A percentile compares a stretch with the other conserved stretches of the same genome.
These are phyloP conservation scores for Trametes cubensis DNA, from an alignment of 768 basidiomycete genomes.

Conservation along the genomic window DNA sequence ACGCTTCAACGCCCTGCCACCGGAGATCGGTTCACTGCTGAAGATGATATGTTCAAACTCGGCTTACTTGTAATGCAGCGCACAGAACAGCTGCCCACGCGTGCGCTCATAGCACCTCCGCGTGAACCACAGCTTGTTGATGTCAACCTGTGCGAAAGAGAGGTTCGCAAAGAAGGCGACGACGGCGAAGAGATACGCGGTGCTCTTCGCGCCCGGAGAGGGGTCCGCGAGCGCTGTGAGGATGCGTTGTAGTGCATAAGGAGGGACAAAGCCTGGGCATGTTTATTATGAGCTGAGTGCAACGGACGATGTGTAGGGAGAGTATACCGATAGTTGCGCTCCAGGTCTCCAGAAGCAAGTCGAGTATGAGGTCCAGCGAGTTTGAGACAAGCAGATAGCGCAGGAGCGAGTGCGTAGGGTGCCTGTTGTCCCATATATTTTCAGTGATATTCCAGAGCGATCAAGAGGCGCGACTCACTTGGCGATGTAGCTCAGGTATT, in stretches of 20 bases:
- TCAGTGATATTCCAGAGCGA: not conserved
- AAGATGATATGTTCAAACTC: too few relatives aligned
- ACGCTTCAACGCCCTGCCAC: slow-evolving; percentile 49
- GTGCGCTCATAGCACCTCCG: slow-evolving; percentile 73
- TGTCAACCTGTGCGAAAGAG: slow-evolving; percentile 67
- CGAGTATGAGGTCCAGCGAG: slow-evolving; percentile 68
- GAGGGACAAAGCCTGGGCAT: slow-evolving; percentile 60
- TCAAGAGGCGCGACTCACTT: slow-evolving; percentile 34
- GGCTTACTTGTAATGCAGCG: slow-evolving; percentile 60
- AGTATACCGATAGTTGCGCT: slow-evolving; percentile 53
- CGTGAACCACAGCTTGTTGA: slow-evolving; percentile 67
- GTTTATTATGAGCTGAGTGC: slow-evolving; percentile 17
- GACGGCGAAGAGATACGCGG: slow-evolving; percentile 61
- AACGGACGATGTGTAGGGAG: not conserved
- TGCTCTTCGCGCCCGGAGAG: slow-evolving; percentile 41
- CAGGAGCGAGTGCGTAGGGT: slow-evolving; percentile 60
- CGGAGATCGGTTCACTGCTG: not conserved
- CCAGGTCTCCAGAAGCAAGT: slow-evolving; percentile 61
- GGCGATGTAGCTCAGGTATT: slow-evolving; percentile 56
- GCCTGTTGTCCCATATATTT: slow-evolving; percentile 33
- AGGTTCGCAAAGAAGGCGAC: slow-evolving; percentile 63
- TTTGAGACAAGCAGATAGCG: slow-evolving; percentile 67
- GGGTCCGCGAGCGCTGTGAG: slow-evolving; percentile 50
- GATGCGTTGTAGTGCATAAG: slow-evolving; percentile 66
- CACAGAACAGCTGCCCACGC: slow-evolving; percentile 70